phyloP scores from a whole-genome alignment of 2,329 filamentous ascomycete species.

The Hymenoscyphus infarciens region DNA sequence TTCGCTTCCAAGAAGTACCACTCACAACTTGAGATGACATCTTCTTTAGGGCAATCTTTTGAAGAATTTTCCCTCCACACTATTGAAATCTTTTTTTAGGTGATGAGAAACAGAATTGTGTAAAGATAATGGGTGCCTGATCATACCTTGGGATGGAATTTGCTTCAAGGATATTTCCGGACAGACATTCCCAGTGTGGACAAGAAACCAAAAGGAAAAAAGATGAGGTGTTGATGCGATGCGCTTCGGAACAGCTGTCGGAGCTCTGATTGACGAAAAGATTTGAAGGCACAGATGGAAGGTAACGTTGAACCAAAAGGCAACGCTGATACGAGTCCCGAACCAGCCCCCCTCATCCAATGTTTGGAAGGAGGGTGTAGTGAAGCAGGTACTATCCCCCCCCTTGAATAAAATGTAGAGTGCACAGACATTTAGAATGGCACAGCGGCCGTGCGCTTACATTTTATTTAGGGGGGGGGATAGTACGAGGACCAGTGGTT shows the following conservation, averaged over 20 bases:
- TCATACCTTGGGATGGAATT: neutral
- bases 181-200: neutral
- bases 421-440: too few relatives aligned
- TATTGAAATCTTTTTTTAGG: neutral
- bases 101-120: neutral
- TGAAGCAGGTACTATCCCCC: conserved; percentile 27
- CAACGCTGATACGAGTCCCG: conserved; percentile 15
- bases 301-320: conserved; percentile 24
- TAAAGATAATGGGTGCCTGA: conserved; percentile 2
- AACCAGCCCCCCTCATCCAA: conserved; percentile 7
- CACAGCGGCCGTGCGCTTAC: too few relatives aligned
- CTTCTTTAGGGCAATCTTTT: neutral
- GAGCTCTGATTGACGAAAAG: conserved; percentile 7
- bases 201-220: conserved; percentile 5
- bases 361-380: conserved; percentile 14
- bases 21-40: neutral
- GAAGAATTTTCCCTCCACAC: neutral
- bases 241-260: conserved; percentile 7
- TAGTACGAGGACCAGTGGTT: conserved; percentile 12
- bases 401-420: too few relatives aligned
- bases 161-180: neutral
- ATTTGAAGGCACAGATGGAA: conserved; percentile 13
- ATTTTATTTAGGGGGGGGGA: too few relatives aligned
- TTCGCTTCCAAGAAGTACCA: neutral
- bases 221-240: conserved; percentile 1